A percentile compares a stretch with the other conserved stretches of the same genome.
These are phyloP conservation scores for Volutella citrinella DNA, from an alignment of 2,329 filamentous ascomycete species.

Conservation along the genomic window DNA sequence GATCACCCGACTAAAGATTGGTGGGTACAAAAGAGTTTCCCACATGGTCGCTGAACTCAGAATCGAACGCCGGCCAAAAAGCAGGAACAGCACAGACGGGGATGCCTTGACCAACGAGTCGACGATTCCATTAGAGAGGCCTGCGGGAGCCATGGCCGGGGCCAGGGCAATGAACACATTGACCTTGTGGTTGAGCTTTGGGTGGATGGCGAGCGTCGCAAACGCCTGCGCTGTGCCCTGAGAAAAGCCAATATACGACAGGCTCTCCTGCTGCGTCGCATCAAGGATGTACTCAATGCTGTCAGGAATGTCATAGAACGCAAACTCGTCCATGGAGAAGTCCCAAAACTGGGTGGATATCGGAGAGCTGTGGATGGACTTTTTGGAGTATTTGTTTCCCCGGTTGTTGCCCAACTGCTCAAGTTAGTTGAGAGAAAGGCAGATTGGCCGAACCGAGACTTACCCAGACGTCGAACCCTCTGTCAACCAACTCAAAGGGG, in stretches of 20 bases:
- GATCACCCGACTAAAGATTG: constrained; percentile 85
- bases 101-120: constrained; percentile 92
- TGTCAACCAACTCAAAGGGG: constrained; percentile 84
- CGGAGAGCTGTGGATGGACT: constrained; percentile 74
- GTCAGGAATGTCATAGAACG: constrained; percentile 95
- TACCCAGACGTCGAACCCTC: constrained; percentile 94
- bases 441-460: constrained; percentile 25
- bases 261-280: constrained; percentile 74
- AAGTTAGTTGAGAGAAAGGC: constrained; percentile 21
- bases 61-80: constrained; percentile 89
- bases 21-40: constrained; percentile 93
- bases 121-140: constrained; percentile 84
- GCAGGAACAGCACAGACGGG: constrained; percentile 84
- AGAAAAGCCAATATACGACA: constrained; percentile 96
- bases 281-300: constrained; percentile 88
- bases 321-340: constrained; percentile 98
- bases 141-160: constrained; percentile 93
- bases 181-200: constrained; percentile 85
- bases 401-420: constrained; percentile 86
- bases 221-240: constrained; percentile 97
- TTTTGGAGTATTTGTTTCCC: constrained; percentile 99
- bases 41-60: constrained; percentile 94
- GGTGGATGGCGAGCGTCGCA: constrained; percentile 87
- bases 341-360: constrained; percentile 84
- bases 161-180: constrained; percentile 96